Evolutionary conservation across 129 eudicot genomes (phyloP), one percentile per base, ranked within the genome.

Genomic region (Saussurea involucrata): DNA sequence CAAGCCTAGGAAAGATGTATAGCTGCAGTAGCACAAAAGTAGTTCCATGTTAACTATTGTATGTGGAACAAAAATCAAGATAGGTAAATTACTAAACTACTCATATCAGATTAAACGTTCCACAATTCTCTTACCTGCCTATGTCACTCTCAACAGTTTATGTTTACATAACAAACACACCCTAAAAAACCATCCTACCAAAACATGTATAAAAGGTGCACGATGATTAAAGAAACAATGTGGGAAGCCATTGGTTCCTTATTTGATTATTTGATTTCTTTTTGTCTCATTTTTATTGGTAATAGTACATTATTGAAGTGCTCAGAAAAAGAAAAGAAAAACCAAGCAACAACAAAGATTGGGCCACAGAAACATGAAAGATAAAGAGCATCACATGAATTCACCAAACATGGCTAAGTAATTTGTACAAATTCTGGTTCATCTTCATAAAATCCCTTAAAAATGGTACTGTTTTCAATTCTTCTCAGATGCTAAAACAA

Each of bases 1-100:
- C 84, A 94, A 83, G 24, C 96, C 98, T 29, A 83, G 60, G 85
- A 94, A 94, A 24, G 98, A 87, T 37, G 98, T 94, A 82, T 94
- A 94, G 63, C 98, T 94, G 86, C 83, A 84, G 22, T 49, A 21
- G 36, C 81, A 61, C 24, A 71, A 2, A 40, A 57, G 21, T 33
- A 42, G 20, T 33, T 73, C 34, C 53, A 57, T 8, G 49, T 40
- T 40, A 4, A 40, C 49, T 10, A 37, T 9, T 37, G 46, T 37
- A 31, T 4, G 34, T 31, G 34, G 34, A 31, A 31, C 34, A 4
- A 31, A 31, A 31, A 31, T 31, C 34, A 31, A 31, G 34, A 31
- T 31, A 4, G 34, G 34, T 31, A 31, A 31, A 31, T 4, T 5
- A 3, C 34, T 31, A 31, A 31, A 31, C 34, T 31, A 31, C 34